Evolutionary conservation across 2,329 filamentous ascomycete species (phyloP), one percentile per base, ranked within the genome.

Genomic region (Aspergillus transmontanensis): DNA sequence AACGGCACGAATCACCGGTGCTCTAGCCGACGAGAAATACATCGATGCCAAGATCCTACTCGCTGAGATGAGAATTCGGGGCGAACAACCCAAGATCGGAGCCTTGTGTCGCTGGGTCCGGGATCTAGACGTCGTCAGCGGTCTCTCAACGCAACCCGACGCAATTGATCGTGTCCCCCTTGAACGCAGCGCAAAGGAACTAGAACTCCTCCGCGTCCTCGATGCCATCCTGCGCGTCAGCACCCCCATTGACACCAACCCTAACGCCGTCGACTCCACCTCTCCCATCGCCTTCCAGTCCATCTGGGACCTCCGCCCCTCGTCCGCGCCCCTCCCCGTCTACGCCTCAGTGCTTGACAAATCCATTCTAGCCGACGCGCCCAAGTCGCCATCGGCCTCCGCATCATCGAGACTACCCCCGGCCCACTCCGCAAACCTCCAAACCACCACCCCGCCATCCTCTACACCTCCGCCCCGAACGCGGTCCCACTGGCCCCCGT

Each of bases 21-120:
- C 89, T 2, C 78, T 92, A 0, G 83, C 85, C 26, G 89, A 91
- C 73, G 87, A 83, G 57, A 86, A 87, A 71, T 89, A 88, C 66
- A 82, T 81, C 11, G 89, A 91, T n/a, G 88, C 89, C 6, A 83
- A 83, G 58, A 83, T 91, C 19, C 73, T 90, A 16, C 82, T 92
- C 1, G 85, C 89, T 0, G 89, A 91, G 78, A 91, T 91, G 89
- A 83, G 85, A 34, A 87, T 91, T 21, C 81, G 89, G n/a, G 79
- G 82, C 3, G 84, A 91, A 65, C 83, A 85, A 21, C 89, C 89
- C 0, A 90, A 90, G 68, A 78, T 91, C 0, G 89, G 89, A 23
- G 88, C 89, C 1, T 76, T 91, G 9, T 91, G 89, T 73, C 86
- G 89, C 61, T 92, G 89, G 89, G 89, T 91, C 5, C 84, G 89